phyloP scores from a whole-genome alignment of 768 basidiomycete genomes.

The Gloeostereum incarnatum region DNA sequence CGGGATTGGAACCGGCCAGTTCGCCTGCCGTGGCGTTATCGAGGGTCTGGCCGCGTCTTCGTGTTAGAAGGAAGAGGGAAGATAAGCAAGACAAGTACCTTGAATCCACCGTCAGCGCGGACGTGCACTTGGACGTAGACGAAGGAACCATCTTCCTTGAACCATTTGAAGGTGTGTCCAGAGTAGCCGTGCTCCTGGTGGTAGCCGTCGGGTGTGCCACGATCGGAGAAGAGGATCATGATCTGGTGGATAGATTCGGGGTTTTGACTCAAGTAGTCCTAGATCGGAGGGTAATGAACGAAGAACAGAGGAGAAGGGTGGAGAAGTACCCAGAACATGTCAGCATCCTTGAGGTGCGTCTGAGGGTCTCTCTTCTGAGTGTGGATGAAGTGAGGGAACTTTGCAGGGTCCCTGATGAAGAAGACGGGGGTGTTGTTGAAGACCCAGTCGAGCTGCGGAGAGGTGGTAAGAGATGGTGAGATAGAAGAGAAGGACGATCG shows the following conservation, averaged over 20 bases:
- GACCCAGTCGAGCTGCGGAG: slow-evolving; percentile 89
- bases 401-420: slow-evolving; percentile 79
- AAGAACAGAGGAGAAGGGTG: background rate
- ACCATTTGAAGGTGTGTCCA: slow-evolving; percentile 85
- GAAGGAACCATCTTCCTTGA: slow-evolving; percentile 77
- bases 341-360: slow-evolving; percentile 82
- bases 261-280: slow-evolving; percentile 87
- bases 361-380: slow-evolving; percentile 89
- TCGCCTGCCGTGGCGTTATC: slow-evolving; percentile 54
- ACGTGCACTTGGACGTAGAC: slow-evolving; percentile 86
- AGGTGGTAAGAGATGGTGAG: too few relatives aligned
- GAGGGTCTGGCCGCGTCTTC: slow-evolving; percentile 45
- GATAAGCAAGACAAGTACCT: slow-evolving; percentile 29
- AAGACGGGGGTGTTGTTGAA: slow-evolving; percentile 91
- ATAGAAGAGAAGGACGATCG: too few relatives aligned
- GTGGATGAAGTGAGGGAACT: slow-evolving; percentile 94
- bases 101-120: slow-evolving; percentile 72
- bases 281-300: slow-evolving; percentile 13
- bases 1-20: slow-evolving; percentile 69
- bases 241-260: slow-evolving; percentile 86
- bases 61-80: background rate
- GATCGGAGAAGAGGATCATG: slow-evolving; percentile 90
- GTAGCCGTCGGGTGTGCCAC: slow-evolving; percentile 87
- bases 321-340: slow-evolving; percentile 68
- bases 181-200: slow-evolving; percentile 88